These are phyloP conservation scores for Mucor ambiguus DNA, from an alignment of 371 early-diverging fungal genomes.

Conservation along the genomic window DNA sequence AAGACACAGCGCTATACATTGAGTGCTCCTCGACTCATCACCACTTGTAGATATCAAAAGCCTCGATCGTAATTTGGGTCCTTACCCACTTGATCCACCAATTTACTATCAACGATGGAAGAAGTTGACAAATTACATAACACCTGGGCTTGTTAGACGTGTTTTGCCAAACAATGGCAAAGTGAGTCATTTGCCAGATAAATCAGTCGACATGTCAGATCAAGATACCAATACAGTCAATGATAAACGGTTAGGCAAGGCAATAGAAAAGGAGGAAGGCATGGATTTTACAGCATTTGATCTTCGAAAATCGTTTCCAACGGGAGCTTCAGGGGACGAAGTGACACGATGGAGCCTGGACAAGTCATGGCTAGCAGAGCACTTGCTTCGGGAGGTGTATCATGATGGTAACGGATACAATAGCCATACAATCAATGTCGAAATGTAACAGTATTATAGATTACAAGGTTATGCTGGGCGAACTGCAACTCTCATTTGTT, in stretches of 20 bases:
- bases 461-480: slow-evolving; percentile 65
- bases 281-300: slow-evolving; percentile 73
- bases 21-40: not conserved
- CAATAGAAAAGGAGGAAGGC: slow-evolving; percentile 45
- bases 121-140: slow-evolving; percentile 68
- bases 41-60: slow-evolving; percentile 66
- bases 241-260: slow-evolving; percentile 43
- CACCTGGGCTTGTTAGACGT: slow-evolving; percentile 50
- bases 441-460: slow-evolving; percentile 18
- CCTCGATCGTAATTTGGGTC: slow-evolving; percentile 83
- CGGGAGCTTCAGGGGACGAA: slow-evolving; percentile 70
- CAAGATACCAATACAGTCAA: slow-evolving; percentile 17
- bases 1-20: slow-evolving; percentile 6
- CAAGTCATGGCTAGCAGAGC: slow-evolving; percentile 82
- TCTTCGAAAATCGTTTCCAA: slow-evolving; percentile 80
- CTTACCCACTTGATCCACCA: slow-evolving; percentile 80
- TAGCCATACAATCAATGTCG: not conserved
- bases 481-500: slow-evolving; percentile 82
- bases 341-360: slow-evolving; percentile 85
- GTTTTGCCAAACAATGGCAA: slow-evolving; percentile 68
- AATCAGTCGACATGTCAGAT: slow-evolving; percentile 12
- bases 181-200: slow-evolving; percentile 48
- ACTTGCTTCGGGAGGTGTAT: slow-evolving; percentile 50
- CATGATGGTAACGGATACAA: slow-evolving; percentile 40
- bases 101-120: slow-evolving; percentile 74